These are phyloP conservation scores for Clausena lansium DNA, from an alignment of 345 rosid genomes.

Conservation along the genomic window DNA sequence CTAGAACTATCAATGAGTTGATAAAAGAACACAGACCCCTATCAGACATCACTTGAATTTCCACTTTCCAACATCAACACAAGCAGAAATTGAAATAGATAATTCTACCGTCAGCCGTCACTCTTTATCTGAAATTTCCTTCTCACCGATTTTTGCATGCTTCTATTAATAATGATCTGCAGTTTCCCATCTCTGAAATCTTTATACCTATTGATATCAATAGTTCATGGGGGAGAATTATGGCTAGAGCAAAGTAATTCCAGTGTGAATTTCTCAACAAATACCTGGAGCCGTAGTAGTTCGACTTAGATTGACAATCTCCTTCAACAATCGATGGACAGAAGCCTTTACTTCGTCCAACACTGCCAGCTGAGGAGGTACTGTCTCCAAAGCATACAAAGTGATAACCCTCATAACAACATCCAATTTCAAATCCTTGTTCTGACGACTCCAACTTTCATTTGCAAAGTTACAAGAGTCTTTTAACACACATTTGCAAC, in stretches of 20 bases:
- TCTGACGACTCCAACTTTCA: slow-evolving; percentile 44
- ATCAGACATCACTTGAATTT: too few relatives aligned
- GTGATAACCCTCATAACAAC: slow-evolving; percentile 59
- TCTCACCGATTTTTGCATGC: background rate
- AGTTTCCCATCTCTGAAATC: background rate
- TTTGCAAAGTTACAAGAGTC: slow-evolving; percentile 62
- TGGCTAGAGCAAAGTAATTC: background rate
- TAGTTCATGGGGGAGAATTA: background rate
- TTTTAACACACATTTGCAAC: slow-evolving; percentile 54
- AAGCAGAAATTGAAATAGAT: background rate
- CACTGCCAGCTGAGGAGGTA: slow-evolving; percentile 43
- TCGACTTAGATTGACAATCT: slow-evolving; percentile 52
- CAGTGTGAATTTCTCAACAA: background rate
- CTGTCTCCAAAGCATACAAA: slow-evolving; percentile 52
- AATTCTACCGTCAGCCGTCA: background rate
- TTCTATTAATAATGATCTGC: background rate
- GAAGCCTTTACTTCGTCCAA: slow-evolving; percentile 59
- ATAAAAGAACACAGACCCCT: too few relatives aligned
- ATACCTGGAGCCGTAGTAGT: slow-evolving; percentile 9
- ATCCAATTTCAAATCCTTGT: slow-evolving; percentile 43
- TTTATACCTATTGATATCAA: background rate
- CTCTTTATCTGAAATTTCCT: background rate
- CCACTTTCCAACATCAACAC: too few relatives aligned
- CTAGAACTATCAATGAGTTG: background rate
- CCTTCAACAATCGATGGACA: slow-evolving; percentile 43